Conservation (phyloP, 345 rosid genomes). For the Pistacia integerrima region DNA sequence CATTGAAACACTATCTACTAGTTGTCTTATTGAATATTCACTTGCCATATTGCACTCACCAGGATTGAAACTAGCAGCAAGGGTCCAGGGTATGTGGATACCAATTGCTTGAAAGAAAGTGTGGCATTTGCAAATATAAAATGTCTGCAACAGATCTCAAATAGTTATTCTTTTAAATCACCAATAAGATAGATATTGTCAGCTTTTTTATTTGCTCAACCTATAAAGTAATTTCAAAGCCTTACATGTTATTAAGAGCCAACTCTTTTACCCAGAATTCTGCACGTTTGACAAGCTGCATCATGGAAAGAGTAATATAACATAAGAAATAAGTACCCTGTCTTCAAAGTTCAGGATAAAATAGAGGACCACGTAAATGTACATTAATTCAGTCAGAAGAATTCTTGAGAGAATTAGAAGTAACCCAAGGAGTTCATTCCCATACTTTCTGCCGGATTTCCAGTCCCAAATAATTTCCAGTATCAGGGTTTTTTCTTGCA, state of each 20-base stretch:
- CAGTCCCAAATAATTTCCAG: constrained; percentile 79
- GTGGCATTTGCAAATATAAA: constrained; percentile 83
- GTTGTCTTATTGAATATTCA: constrained; percentile 3
- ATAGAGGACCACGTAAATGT: constrained; percentile 9
- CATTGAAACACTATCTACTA: neutral
- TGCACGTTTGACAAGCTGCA: constrained; percentile 85
- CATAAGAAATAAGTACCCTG: constrained; percentile 22
- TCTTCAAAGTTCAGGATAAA: neutral
- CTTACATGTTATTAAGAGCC: constrained; percentile 75
- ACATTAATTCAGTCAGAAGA: constrained; percentile 34
- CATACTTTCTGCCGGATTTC: constrained; percentile 87
- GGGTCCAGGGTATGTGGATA: constrained; percentile 77
- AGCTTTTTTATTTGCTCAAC: neutral
- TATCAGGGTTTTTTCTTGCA: constrained; percentile 56
- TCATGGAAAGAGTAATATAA: constrained; percentile 10
- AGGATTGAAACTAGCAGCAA: constrained; percentile 78
- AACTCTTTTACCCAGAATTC: constrained; percentile 78
- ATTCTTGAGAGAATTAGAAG: constrained; percentile 29
- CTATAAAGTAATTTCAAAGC: constrained; percentile 10
- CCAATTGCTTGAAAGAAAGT: constrained; percentile 64
- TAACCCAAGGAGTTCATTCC: constrained; percentile 31
- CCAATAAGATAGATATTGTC: neutral
- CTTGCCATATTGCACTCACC: constrained; percentile 42
- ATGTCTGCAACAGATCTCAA: constrained; percentile 57
- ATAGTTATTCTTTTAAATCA: constrained; percentile 20